These are phyloP conservation scores for Amylocarpus encephaloides DNA, from an alignment of 2,329 filamentous ascomycete genomes.

Conservation along the genomic window DNA sequence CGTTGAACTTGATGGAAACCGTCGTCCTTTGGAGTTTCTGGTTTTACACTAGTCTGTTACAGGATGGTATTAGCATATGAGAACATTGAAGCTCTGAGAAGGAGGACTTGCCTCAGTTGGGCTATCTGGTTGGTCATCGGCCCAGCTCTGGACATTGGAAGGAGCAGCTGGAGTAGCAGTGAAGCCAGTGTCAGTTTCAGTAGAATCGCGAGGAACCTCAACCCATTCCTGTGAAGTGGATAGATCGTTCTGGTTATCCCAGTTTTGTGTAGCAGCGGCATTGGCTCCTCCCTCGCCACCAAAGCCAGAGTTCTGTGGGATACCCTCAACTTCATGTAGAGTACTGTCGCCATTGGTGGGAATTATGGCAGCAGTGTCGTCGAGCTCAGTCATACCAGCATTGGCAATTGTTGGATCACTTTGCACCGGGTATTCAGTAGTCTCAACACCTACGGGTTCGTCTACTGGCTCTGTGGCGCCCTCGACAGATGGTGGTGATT, in stretches of 20 bases:
- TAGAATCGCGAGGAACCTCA: constrained; percentile 65
- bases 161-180: constrained; percentile 49
- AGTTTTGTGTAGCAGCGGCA: constrained; percentile 58
- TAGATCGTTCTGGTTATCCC: constrained; percentile 44
- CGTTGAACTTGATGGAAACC: constrained; percentile 67
- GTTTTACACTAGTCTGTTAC: constrained; percentile 24
- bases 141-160: constrained; percentile 66
- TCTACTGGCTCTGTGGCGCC: constrained; percentile 29
- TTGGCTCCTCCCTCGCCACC: constrained; percentile 47
- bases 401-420: constrained; percentile 63
- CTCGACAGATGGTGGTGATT: constrained; percentile 38
- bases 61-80: constrained; percentile 17
- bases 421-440: constrained; percentile 34
- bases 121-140: constrained; percentile 66
- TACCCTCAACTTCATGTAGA: constrained; percentile 30
- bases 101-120: constrained; percentile 36
- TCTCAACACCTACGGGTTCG: constrained; percentile 32
- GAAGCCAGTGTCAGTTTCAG: constrained; percentile 65
- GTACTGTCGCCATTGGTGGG: constrained; percentile 39
- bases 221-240: constrained; percentile 33
- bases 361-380: constrained; percentile 37
- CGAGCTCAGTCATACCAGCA: constrained; percentile 62
- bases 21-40: constrained; percentile 45
- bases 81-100: background rate
- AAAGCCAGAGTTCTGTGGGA: constrained; percentile 45